Conservation (phyloP, 306 rosid genomes). For the Quercus ilex region DNA sequence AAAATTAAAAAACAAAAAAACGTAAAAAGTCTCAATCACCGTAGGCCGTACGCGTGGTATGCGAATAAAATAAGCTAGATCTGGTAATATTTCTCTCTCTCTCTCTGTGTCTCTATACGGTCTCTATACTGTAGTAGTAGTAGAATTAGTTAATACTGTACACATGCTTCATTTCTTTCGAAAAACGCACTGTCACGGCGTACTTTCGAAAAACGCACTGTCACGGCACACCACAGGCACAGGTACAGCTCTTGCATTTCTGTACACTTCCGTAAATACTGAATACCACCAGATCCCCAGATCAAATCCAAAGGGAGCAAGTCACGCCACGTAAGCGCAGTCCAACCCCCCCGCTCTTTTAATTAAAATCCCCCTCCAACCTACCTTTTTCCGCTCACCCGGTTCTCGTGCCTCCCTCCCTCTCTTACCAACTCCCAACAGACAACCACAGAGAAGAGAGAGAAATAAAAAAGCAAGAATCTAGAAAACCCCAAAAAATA, state of each 20-base stretch:
- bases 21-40: conserved; percentile 6
- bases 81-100: neutral
- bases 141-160: too few species aligned
- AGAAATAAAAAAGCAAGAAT: neutral
- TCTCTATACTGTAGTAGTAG: neutral
- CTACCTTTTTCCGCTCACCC: too few species aligned
- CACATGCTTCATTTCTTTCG: neutral
- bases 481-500: neutral
- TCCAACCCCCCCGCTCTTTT: too few species aligned
- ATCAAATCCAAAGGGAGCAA: too few species aligned
- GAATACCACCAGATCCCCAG: too few species aligned
- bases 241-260: too few species aligned
- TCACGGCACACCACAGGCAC: too few species aligned
- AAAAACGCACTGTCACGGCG: neutral
- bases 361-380: too few species aligned
- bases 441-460: neutral
- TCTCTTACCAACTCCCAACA: neutral
- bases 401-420: neutral
- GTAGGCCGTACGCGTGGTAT: conserved; percentile 10
- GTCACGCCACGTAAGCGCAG: too few species aligned
- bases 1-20: neutral
- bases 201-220: neutral
- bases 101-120: neutral
- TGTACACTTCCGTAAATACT: too few species aligned
- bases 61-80: neutral